Base-by-base conservation (phyloP, 2,329 filamentous ascomycete species). In the Magnaporthiopsis rhizophila region DNA sequence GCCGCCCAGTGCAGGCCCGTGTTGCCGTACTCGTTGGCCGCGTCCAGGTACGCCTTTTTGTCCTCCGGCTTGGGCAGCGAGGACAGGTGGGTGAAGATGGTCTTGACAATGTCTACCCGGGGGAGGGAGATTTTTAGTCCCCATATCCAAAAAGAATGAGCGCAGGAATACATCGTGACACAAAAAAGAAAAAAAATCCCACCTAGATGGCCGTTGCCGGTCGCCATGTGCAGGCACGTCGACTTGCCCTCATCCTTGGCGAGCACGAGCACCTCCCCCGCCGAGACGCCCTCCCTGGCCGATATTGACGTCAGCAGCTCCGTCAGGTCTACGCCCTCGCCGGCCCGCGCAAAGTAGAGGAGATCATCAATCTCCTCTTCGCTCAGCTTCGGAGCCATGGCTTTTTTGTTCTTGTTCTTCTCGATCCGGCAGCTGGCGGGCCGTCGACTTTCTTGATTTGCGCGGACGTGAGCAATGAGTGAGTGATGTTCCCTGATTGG, bases 1-100 rank as follows among this genome's bases (percentile, higher is more conserved):
- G 92, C 90, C 0, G 94, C 94, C 93, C 93, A 98, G 78, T 99
- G 95, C 65, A 99, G 80, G 0, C 92, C 86, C 0, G 94, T 97
- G 78, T 97, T 98, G 59, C 92, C 93, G 59, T 90, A 89, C 67
- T 86, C 80, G 72, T 99, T 99, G 66, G 84, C 81, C 2, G 83
- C 79, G 70, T 92, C 89, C 30, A 92, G 75, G 69, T 88, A 86
- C 0, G 81, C 74, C 67, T 80, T 77, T 67, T 77, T 79, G 66
- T 79, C 76, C 45, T 74, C 74, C 65, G 74, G 69, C 26, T 69
- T 74, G 60, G 75, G 75, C 59, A 72, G 74, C n/a, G 68, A 69
- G 32, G 76, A 69, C 66, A 83, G 80, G 66, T 75, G 74, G n/a
- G 72, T 69, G 4, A 83, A 69, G 59, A 84, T 71, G 60, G 75